Evolutionary conservation across 164 flowering plant genomes (phyloP).

Genomic region (Vitis riparia): DNA sequence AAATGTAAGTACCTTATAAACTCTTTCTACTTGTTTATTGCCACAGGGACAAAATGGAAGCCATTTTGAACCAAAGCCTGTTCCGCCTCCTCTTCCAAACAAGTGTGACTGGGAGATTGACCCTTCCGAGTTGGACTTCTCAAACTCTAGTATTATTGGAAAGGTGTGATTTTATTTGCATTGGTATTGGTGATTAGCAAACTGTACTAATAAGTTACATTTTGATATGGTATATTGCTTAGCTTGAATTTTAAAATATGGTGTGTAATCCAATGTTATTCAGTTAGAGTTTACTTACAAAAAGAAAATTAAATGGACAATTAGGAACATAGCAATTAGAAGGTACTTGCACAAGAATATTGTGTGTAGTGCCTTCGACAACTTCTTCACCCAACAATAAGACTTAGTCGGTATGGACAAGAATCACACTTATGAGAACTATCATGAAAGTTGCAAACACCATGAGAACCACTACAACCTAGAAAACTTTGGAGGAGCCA

Average conservation of each 20-base stretch:
- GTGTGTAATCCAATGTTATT: neutral
- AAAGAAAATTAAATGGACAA: no score
- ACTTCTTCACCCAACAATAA: no score
- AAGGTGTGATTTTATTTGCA: conserved; percentile 52
- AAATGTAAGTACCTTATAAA: neutral
- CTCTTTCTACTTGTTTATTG: conserved; percentile 6
- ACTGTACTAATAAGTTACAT: neutral
- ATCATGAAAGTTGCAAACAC: no score
- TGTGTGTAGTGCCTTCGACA: no score
- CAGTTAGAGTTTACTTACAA: neutral
- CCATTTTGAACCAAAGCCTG: conserved; percentile 95
- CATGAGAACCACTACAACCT: no score
- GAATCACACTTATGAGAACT: no score
- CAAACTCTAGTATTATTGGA: conserved; percentile 68
- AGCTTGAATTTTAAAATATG: neutral
- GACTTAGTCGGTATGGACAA: no score
- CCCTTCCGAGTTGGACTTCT: conserved; percentile 89
- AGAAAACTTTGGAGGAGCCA: no score
- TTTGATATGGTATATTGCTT: neutral
- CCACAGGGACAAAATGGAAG: conserved; percentile 98
- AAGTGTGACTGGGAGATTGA: conserved; percentile 99
- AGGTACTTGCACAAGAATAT: no score
- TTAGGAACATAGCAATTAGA: no score
- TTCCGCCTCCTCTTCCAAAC: conserved; percentile 92
- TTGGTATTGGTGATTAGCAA: neutral